Base-by-base conservation (phyloP, 169 alveolate species). In the Plasmodium malariae region DNA sequence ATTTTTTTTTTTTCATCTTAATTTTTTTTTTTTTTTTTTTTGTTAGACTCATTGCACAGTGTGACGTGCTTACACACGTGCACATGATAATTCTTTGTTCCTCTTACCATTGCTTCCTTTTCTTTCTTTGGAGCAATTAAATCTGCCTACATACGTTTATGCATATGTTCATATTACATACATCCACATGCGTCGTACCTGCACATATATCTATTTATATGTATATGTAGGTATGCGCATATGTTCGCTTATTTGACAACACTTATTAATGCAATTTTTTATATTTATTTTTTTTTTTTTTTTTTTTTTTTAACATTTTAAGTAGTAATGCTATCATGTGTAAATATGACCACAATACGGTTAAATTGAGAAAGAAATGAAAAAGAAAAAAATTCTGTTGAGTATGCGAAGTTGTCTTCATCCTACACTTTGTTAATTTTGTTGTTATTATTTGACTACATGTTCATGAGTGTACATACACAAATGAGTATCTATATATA, bases 341-440 rank as follows among this genome's bases (percentile, higher is more conserved):
- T 85, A 85, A 85, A 85, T 70, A 85, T 85, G 92, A 85, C 92
- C 59, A 85, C 92, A 85, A 85, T 85, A 85, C 78, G 92, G 92
- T 85, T 85, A 85, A 59, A 68, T 69, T 85, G 69, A 68, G 60
- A 85, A 71, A 65, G 48, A 80, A 36, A 30, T 48, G 9, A 28
- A 68, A 62, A 85, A 26, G 51, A 68, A 45, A 62, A 43, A 60
- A 43, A 55, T 11, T 28, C 14, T 7, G 7, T 6, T n/a, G 7
- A 55, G 0, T 55, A 55, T 19, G 19, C 6, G 7, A 55, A n/a
- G 24, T 48, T 14, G 12, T 48, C 12, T 48, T 48, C 17, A 55
- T 7, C 67, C 1, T 17, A 21, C 55, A 65, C 24, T 26, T 17
- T 43, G 19, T 32, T 6, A 21, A 63, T 32, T 19, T 32, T 19